Conservation (phyloP, 1,139 yeast genomes). For the Candida mesenterica region DNA sequence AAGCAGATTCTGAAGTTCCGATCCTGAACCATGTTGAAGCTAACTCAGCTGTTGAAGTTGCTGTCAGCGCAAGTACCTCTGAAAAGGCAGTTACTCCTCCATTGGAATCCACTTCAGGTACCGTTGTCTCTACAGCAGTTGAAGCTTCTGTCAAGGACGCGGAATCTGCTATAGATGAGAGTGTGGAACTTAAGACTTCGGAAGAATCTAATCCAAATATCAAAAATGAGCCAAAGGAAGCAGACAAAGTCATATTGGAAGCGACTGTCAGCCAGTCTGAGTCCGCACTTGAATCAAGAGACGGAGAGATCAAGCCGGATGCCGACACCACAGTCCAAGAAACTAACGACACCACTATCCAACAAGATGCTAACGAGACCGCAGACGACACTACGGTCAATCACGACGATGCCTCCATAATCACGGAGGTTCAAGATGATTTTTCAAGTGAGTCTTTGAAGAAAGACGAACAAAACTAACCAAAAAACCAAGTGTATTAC, state of each 20-base stretch:
- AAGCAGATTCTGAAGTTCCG: no score
- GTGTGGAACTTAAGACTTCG: background rate
- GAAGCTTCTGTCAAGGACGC: slow-evolving; percentile 5
- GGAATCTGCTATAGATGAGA: background rate
- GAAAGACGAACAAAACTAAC: slow-evolving; percentile 6
- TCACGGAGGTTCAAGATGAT: slow-evolving; percentile 17
- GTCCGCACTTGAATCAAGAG: no score
- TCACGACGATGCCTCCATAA: slow-evolving; percentile 29
- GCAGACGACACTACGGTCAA: slow-evolving; percentile 40
- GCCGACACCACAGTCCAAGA: slow-evolving; percentile 42
- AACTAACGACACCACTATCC: slow-evolving; percentile 42
- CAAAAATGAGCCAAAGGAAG: no score
- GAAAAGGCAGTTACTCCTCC: no score
- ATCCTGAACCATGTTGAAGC: slow-evolving; percentile 1
- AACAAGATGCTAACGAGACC: slow-evolving; percentile 45
- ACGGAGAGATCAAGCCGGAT: slow-evolving; percentile 22
- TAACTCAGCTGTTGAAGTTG: background rate
- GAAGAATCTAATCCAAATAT: background rate
- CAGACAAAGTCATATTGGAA: no score
- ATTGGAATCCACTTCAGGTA: background rate
- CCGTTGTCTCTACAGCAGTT: background rate
- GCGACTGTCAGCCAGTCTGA: no score
- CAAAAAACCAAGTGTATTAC: slow-evolving; percentile 3
- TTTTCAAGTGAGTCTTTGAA: slow-evolving; percentile 3
- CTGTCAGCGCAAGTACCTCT: no score